Evolutionary conservation across 495 filamentous ascomycete genomes (phyloP).

Genomic region (Diplogelasinospora grovesii): DNA sequence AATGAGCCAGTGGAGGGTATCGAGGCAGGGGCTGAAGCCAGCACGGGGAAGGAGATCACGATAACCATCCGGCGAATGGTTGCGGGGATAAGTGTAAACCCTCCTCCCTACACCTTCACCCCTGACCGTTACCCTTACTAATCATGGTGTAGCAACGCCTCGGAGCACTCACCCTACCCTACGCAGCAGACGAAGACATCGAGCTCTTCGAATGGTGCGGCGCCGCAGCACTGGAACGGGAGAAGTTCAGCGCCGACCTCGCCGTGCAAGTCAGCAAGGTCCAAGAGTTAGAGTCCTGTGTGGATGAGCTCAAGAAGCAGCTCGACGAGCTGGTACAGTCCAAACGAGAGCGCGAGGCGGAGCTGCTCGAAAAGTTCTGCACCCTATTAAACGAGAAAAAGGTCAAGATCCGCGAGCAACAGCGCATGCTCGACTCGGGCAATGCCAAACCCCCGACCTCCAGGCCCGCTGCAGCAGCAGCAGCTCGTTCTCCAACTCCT

Average conservation of each 20-base stretch:
- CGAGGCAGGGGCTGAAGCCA: constrained; percentile 35
- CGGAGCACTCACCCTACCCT: constrained; percentile 54
- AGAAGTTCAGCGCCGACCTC: constrained; percentile 33
- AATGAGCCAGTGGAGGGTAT: constrained; percentile 30
- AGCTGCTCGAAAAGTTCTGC: constrained; percentile 64
- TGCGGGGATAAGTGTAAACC: constrained; percentile 39
- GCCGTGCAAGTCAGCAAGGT: constrained; percentile 38
- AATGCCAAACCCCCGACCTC: constrained; percentile 49
- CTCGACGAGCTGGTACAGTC: constrained; percentile 58
- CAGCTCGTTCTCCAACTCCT: constrained; percentile 2
- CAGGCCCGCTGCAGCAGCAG: constrained; percentile 20
- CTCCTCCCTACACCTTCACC: too few relatives aligned
- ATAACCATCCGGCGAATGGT: constrained; percentile 40
- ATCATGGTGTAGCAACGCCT: constrained; percentile 53
- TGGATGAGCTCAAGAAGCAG: constrained; percentile 45
- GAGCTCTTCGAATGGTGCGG: constrained; percentile 70
- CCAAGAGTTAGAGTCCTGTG: constrained; percentile 39
- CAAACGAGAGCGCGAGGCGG: constrained; percentile 62
- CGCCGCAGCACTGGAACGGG: constrained; percentile 25
- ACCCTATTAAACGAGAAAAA: constrained; percentile 80
- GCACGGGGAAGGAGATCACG: constrained; percentile 26
- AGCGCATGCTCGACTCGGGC: constrained; percentile 57
- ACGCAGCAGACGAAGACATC: constrained; percentile 58
- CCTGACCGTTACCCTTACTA: too few relatives aligned
- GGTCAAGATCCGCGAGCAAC: constrained; percentile 80